Evolutionary conservation across 2,329 filamentous ascomycete species (phyloP), one percentile per base, ranked within the genome.

Genomic region (Lachnellula cervina): DNA sequence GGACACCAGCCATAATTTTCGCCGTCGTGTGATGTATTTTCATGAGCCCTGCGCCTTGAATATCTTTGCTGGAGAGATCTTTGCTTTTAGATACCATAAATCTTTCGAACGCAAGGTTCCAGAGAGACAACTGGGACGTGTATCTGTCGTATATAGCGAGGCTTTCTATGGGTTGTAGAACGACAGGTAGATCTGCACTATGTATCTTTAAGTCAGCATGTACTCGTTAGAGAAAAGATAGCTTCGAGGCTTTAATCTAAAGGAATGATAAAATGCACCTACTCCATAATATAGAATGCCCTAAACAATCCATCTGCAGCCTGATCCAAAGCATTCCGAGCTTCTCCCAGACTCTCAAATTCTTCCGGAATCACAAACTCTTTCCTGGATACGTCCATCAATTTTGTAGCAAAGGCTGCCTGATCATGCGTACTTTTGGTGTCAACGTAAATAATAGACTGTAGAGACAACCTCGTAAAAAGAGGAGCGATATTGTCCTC

Each of bases 381-480:
- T 52, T 47, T 44, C 16, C 16, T 32, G 42, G 46, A 55, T 8
- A 62, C 49, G 47, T 54, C 38, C 8, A 42, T 54, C 16, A 68
- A 48, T 19, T 60, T 38, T 37, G 23, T 55, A 11, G 61, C 62
- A 50, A 66, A 60, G 19, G 42, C 51, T 34, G 40, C 54, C 40
- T 60, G 49, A 25, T 65, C 59, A 28, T 57, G 16, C 5, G 45
- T 51, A 38, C 48, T 49, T 42, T 57, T 60, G 3, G 65, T 66
- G 35, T 66, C 66, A 25, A 68, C 56, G 37, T 65, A 68, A 14
- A 69, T 23, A 40, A 68, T 64, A 21, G 65, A 59, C 52, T 68
- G 64, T 14, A 66, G 52, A n/a, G 58, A 60, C 9, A 68, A 55
- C 54, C 67, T 52, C 38, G 59, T 55, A 69, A 65, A 65, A 9